A percentile compares a stretch with the other conserved stretches of the same genome.
These are phyloP conservation scores for Pharus latifolius DNA, from an alignment of 176 grass and related monocot genomes.

Conservation along the genomic window DNA sequence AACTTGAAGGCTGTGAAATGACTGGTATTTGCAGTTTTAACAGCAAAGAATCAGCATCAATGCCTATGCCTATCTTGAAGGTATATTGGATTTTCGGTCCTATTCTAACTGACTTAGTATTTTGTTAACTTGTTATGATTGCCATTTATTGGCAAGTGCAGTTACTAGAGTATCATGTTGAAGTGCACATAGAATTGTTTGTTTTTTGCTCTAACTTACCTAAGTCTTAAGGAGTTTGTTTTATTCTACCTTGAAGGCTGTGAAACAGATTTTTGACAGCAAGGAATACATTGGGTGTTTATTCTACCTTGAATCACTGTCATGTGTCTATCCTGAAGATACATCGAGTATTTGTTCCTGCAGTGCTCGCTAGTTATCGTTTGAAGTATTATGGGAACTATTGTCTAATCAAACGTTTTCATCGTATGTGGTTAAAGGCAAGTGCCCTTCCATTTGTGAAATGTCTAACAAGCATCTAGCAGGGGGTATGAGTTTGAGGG, in stretches of 20 bases:
- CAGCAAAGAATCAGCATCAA: neutral
- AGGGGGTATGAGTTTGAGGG: neutral
- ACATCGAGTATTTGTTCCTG: neutral
- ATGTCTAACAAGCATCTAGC: neutral
- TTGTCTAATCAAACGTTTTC: neutral
- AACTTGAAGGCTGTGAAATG: neutral
- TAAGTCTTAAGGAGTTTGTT: neutral
- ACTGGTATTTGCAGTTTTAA: neutral
- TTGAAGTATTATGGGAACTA: neutral
- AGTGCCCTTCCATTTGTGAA: neutral
- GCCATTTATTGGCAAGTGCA: neutral
- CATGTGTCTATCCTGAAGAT: neutral
- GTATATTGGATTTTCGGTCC: neutral
- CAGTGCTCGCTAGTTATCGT: conserved; percentile 1
- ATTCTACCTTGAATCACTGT: neutral
- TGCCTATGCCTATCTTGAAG: neutral
- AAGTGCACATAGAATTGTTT: neutral
- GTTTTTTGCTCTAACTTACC: neutral
- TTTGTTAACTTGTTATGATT: neutral
- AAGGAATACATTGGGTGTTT: neutral
- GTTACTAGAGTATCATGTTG: neutral
- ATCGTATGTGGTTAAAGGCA: neutral
- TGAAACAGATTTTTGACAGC: neutral
- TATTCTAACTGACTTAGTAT: neutral
- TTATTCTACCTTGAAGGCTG: neutral